Conservation (phyloP, 768 basidiomycete species). For the Boletus sensibilis region DNA sequence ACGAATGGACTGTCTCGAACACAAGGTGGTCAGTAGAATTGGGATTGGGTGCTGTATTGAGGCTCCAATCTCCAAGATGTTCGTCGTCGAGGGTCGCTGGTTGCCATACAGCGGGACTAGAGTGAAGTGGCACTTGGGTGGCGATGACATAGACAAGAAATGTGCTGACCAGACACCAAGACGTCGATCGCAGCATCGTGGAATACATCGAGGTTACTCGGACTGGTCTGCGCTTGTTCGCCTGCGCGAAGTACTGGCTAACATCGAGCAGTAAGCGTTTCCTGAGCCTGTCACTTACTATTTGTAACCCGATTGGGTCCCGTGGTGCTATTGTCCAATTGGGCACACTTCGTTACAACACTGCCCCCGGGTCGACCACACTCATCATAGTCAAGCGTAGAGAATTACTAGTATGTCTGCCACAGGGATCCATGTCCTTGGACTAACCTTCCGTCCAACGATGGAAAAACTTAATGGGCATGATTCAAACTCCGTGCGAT, state of each 20-base stretch:
- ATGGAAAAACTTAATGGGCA: too few species aligned
- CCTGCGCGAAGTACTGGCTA: neutral
- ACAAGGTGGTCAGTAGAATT: constrained; percentile 31
- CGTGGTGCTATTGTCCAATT: too few species aligned
- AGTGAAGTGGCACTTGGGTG: neutral
- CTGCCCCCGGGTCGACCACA: too few species aligned
- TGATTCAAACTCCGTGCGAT: too few species aligned
- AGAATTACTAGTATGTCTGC: too few species aligned
- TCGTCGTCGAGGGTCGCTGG: neutral
- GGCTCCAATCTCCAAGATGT: neutral
- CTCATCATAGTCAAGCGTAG: too few species aligned
- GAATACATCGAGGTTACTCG: neutral
- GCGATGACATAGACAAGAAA: neutral
- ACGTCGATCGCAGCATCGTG: neutral
- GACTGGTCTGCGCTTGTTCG: neutral
- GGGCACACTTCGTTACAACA: too few species aligned
- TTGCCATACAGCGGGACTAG: neutral
- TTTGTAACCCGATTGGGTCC: too few species aligned
- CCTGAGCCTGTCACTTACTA: neutral
- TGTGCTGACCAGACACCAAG: neutral
- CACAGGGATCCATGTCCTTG: too few species aligned
- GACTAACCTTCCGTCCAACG: too few species aligned
- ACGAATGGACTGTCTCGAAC: constrained; percentile 18
- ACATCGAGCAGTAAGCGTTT: neutral
- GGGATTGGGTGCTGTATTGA: neutral